Evolutionary conservation across 768 basidiomycete species (phyloP).

Genomic region (Lactifluus piperatus): DNA sequence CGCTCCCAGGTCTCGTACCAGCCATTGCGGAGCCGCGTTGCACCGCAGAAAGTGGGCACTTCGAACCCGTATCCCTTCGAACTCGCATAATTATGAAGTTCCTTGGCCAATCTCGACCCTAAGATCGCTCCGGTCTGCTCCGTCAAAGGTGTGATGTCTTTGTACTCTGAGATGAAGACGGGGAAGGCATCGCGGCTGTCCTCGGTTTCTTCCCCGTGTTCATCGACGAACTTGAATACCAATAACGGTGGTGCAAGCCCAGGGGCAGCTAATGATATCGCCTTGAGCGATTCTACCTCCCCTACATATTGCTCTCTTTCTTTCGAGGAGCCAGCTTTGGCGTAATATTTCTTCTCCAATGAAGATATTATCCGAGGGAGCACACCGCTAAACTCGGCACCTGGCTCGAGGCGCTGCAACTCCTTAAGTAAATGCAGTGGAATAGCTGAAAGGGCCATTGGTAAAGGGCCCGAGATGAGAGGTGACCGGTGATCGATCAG

Average conservation of each 20-base stretch:
- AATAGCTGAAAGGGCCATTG: constrained; percentile 11
- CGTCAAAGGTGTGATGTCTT: constrained; percentile 43
- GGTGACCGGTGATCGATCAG: too few species aligned
- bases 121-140: constrained; percentile 39
- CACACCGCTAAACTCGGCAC: constrained; percentile 36
- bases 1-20: constrained; percentile 67
- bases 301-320: constrained; percentile 61
- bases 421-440: constrained; percentile 33
- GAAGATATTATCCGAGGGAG: constrained; percentile 48
- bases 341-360: constrained; percentile 49
- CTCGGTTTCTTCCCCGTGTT: constrained; percentile 23
- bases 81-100: constrained; percentile 52
- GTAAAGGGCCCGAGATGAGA: not conserved
- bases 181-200: constrained; percentile 33
- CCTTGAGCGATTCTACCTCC: constrained; percentile 60
- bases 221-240: constrained; percentile 34
- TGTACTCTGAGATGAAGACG: constrained; percentile 71
- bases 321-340: constrained; percentile 42
- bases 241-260: constrained; percentile 54
- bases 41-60: constrained; percentile 71
- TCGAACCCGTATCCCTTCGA: constrained; percentile 56
- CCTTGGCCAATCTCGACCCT: constrained; percentile 54
- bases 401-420: constrained; percentile 43
- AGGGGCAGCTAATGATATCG: constrained; percentile 56
- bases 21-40: constrained; percentile 60